Conservation (phyloP, 441 rosid genomes). For the Pelargonium citronellum region DNA sequence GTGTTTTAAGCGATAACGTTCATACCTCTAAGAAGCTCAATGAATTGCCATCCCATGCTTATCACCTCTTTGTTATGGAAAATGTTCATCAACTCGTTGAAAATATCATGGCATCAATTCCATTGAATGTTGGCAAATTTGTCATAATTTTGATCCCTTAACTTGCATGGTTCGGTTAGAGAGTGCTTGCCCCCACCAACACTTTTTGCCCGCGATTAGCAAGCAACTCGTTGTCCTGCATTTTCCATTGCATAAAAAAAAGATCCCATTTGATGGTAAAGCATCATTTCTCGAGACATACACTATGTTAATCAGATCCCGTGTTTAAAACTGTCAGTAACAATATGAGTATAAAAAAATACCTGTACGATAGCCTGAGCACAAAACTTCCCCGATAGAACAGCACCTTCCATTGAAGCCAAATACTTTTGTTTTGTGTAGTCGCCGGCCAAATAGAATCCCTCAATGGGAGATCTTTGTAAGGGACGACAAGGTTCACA, state of each 20-base stretch:
- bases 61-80: background rate
- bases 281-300: background rate
- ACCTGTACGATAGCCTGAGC: constrained; percentile 81
- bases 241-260: constrained; percentile 11
- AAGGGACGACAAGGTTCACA: constrained; percentile 91
- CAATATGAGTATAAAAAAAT: constrained; percentile 1
- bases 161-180: constrained; percentile 3
- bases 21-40: background rate
- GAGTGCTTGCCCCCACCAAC: constrained; percentile 46
- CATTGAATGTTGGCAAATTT: background rate
- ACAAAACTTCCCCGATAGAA: constrained; percentile 86
- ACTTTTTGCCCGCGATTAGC: constrained; percentile 27
- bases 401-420: constrained; percentile 99
- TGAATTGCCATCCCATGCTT: background rate
- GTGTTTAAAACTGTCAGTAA: background rate
- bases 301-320: background rate
- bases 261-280: background rate
- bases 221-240: constrained; percentile 67
- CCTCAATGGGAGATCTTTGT: constrained; percentile 80
- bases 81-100: background rate
- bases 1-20: background rate
- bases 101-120: background rate
- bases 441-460: constrained; percentile 86
- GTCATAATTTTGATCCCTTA: background rate
- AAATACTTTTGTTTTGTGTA: constrained; percentile 92